Evolutionary conservation across 495 filamentous ascomycete species (phyloP), one percentile per base, ranked within the genome.

Genomic region (Penicillium nucicola): DNA sequence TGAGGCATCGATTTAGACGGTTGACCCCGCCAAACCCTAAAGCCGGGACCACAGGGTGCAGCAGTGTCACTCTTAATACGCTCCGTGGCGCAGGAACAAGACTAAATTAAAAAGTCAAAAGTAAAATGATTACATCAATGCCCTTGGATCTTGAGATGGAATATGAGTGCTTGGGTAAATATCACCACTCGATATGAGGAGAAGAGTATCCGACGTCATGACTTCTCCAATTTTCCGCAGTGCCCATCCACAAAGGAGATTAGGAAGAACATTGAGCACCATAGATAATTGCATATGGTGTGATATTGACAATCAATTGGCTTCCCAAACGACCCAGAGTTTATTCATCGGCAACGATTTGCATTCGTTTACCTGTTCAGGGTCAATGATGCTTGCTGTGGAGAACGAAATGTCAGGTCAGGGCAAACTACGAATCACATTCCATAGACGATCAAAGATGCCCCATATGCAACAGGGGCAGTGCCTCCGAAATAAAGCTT

Each of bases 181-280:
- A 28, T 28, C 25, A 28, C 7, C 25, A 28, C 25, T 9, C 25
- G 1, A 17, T 10, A 38, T 38, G 18, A 19, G 11, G 12, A 37
- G 9, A 38, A 13, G 18, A 35, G 42, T 45, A 34, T 28, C 25
- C 35, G 45, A 48, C 45, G 45, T 48, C 45, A 48, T 48, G 35
- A 48, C 35, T 39, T 11, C 34, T 35, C 40, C 18, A 30, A 31
- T 19, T 17, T 14, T 5, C 12, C 20, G 14, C 31, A 3, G 6
- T 15, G 17, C 18, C 15, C 12, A 18, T 2, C 13, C 30, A 30
- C 8, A 23, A 15, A 28, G 5, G 23, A 42, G n/a, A 18, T 22
- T 14, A 12, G 14, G 1, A 28, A 2, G 10, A 1, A 8, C 7
- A 9, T 28, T 3, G 22, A 23, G 25, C 25, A 28, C 4, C 25